A percentile compares a stretch with the other conserved stretches of the same genome.
Conservation (phyloP, 805 yeast species). For the Myxozyma mucilagina region DNA sequence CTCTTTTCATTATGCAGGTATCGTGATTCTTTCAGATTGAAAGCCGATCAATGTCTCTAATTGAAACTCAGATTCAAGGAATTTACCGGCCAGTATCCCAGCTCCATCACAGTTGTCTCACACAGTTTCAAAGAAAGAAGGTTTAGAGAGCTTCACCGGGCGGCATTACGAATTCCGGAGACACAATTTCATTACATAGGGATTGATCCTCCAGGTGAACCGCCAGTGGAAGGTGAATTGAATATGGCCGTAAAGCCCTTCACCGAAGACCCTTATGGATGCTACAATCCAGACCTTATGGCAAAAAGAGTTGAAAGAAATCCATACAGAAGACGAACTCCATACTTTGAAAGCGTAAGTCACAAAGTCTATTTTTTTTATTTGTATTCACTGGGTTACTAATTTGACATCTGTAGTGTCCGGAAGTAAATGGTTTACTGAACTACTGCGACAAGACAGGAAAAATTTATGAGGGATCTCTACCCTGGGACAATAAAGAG, state of each 20-base stretch:
- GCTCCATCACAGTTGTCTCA: constrained; percentile 59
- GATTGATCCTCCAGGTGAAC: constrained; percentile 27
- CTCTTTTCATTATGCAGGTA: constrained; percentile 49
- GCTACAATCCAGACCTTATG: constrained; percentile 23
- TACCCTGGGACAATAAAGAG: constrained; percentile 31
- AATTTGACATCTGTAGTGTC: constrained; percentile 22
- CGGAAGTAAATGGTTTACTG: constrained; percentile 27
- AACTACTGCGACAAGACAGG: constrained; percentile 26
- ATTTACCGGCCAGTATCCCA: constrained; percentile 51
- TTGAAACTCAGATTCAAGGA: constrained; percentile 43
- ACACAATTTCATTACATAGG: constrained; percentile 28
- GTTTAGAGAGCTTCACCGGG: constrained; percentile 43
- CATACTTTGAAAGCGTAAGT: constrained; percentile 27
- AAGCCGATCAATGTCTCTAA: too few species aligned
- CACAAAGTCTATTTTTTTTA: too few species aligned
- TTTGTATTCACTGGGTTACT: not conserved
- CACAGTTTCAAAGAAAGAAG: constrained; percentile 70
- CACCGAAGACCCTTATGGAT: constrained; percentile 33
- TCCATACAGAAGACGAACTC: constrained; percentile 32
- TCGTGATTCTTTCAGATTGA: not conserved
- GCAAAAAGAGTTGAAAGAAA: constrained; percentile 29
- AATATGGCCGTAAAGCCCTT: constrained; percentile 31
- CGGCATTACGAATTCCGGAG: constrained; percentile 32
- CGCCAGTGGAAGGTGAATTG: constrained; percentile 24
- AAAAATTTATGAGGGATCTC: constrained; percentile 19